Percentiles rank a stretch among this genome's conserved stretches.
Conservation (phyloP, 2,329 filamentous ascomycete species). For the Paracorniculantispora psalliotae region DNA sequence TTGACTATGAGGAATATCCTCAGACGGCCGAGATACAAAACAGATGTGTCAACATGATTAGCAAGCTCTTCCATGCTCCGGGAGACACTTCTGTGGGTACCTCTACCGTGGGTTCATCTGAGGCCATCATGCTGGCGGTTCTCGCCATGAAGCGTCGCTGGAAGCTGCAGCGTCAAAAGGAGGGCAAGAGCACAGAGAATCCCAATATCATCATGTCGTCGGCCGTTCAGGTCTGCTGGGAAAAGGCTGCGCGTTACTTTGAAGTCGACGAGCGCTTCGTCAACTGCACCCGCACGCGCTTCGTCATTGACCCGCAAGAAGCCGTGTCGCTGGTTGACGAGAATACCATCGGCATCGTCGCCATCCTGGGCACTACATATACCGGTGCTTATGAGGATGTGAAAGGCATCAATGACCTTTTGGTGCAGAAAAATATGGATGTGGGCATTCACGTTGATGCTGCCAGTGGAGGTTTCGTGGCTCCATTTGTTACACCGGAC, state of each 20-base stretch:
- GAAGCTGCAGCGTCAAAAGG: slow-evolving; percentile 79
- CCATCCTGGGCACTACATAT: slow-evolving; percentile 88
- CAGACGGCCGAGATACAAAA: slow-evolving; percentile 83
- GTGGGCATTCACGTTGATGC: slow-evolving; percentile 91
- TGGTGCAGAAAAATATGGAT: slow-evolving; percentile 69
- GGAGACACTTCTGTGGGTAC: slow-evolving; percentile 72
- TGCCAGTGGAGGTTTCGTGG: slow-evolving; percentile 87
- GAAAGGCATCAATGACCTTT: slow-evolving; percentile 83
- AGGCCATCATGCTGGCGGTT: slow-evolving; percentile 78
- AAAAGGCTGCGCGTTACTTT: slow-evolving; percentile 85
- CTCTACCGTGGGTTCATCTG: slow-evolving; percentile 82
- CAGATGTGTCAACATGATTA: slow-evolving; percentile 88
- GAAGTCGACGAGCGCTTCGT: slow-evolving; percentile 86
- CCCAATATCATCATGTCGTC: slow-evolving; percentile 96
- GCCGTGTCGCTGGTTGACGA: slow-evolving; percentile 58
- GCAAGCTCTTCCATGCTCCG: slow-evolving; percentile 79
- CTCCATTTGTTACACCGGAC: slow-evolving; percentile 80
- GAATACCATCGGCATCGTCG: slow-evolving; percentile 84
- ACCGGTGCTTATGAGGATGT: slow-evolving; percentile 95
- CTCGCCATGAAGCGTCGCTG: slow-evolving; percentile 94
- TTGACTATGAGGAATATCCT: slow-evolving; percentile 82
- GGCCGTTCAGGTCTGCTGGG: slow-evolving; percentile 95
- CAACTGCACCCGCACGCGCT: slow-evolving; percentile 57
- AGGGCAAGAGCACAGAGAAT: slow-evolving; percentile 70
- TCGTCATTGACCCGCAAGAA: slow-evolving; percentile 59